A percentile compares a stretch with the other conserved stretches of the same genome.
Conservation (phyloP, 345 rosid species). For the Citrus trifoliata region DNA sequence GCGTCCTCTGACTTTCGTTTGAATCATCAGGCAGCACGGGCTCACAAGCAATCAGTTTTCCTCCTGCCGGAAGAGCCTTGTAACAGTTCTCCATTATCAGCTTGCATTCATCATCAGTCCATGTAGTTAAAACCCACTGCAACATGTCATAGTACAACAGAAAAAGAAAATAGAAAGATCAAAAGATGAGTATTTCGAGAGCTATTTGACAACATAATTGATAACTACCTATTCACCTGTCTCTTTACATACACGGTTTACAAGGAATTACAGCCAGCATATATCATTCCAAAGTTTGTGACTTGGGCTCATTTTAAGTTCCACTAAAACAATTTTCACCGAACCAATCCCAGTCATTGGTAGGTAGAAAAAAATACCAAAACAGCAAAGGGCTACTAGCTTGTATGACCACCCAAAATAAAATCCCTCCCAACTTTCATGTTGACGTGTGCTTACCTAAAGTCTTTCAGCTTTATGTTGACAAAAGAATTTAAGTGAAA, state of each 20-base stretch:
- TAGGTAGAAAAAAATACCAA: background rate
- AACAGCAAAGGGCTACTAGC: too few relatives aligned
- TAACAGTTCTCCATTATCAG: constrained; percentile 73
- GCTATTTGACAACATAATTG: too few relatives aligned
- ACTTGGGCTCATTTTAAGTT: background rate
- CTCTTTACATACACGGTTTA: too few relatives aligned
- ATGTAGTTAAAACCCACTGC: constrained; percentile 83
- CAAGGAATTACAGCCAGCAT: background rate
- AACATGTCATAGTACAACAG: too few relatives aligned
- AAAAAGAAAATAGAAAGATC: too few relatives aligned
- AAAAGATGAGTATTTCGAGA: too few relatives aligned
- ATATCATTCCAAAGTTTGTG: background rate
- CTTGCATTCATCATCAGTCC: constrained; percentile 84
- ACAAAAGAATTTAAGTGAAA: too few relatives aligned
- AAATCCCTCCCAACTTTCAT: too few relatives aligned
- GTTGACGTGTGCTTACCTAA: too few relatives aligned
- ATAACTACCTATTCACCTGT: background rate
- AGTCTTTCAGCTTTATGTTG: too few relatives aligned
- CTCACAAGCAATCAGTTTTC: constrained; percentile 82
- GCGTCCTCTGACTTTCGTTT: constrained; percentile 66
- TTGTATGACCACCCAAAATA: too few relatives aligned
- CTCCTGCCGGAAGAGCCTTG: constrained; percentile 71
- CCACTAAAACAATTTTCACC: background rate
- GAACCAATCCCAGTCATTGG: background rate
- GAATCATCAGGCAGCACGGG: constrained; percentile 69